Evolutionary conservation across 2,329 filamentous ascomycete species (phyloP), one percentile per base, ranked within the genome.

Genomic region (Lasiodiplodia gonubiensis): DNA sequence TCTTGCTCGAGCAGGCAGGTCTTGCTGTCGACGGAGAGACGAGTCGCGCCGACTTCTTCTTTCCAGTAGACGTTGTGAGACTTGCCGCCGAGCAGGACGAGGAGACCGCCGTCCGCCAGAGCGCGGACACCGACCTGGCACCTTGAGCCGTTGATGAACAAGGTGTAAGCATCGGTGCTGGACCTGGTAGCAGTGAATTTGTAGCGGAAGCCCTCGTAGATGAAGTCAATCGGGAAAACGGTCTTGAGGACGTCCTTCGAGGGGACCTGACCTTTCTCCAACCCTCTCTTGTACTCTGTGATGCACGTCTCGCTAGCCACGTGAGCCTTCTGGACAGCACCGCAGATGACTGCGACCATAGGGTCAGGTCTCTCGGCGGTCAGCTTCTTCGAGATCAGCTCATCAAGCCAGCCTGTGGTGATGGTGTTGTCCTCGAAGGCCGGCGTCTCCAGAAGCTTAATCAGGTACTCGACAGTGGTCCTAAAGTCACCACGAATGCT

Each of bases 41-140:
- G 94, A 63, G 95, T 97, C 46, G 94, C 95, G 67, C 94, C 94
- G 55, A 97, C 93, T 80, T 99, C 95, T 78, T 99, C 95, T 83
- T 98, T 98, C 95, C 95, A 99, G 88, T 99, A 99, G 70, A 98
- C 90, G 77, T 95, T 99, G 89, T 99, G 95, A 73, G 92, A 97
- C 80, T 93, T 92, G 69, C 95, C 95, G 75, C 91, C 90, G 52
- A 99, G 88, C 23, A 99, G 88, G 70, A 99, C 89, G 67, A 99
- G 86, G 12, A 99, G 88, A 79, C 95, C 95, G 79, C 95, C 95
- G 74, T 99, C 95, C 71, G 93, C 93, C 71, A 99, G 88, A 60
- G 94, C 91, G 74, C 95, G 92, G 66, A 99, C 92, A 75, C 94
- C 95, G 67, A 98, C 92, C 7, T 92, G 90, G 81, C 93, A 97